phyloP scores from a whole-genome alignment of 2,329 filamentous ascomycete species.

The Aspergillus sp. region DNA sequence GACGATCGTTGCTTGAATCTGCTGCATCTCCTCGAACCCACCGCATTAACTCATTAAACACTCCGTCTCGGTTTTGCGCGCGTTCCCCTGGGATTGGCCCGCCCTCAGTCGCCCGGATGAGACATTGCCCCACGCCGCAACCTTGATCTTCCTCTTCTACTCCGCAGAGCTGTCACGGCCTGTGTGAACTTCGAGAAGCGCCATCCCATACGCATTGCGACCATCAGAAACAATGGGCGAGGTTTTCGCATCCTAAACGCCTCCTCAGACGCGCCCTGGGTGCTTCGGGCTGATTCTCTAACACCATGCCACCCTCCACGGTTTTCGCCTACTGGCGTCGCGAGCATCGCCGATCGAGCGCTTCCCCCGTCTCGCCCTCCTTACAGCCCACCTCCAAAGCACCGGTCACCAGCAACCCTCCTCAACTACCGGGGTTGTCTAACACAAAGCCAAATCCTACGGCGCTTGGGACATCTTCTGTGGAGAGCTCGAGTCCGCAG shows the following conservation, averaged over 20 bases:
- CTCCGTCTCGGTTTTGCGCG: not conserved
- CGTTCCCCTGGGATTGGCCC: constrained; percentile 1
- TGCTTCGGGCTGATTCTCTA: constrained; percentile 14
- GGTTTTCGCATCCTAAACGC: constrained; percentile 20
- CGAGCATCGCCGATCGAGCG: constrained; percentile 40
- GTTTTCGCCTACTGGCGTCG: constrained; percentile 46
- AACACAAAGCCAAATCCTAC: constrained; percentile 32
- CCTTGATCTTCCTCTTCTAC: constrained; percentile 4
- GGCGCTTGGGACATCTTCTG: constrained; percentile 29
- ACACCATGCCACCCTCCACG: constrained; percentile 39
- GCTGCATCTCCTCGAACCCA: no score
- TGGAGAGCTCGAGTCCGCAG: constrained; percentile 21
- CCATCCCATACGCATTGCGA: not conserved
- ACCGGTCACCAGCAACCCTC: constrained; percentile 28
- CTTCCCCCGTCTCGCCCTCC: constrained; percentile 30
- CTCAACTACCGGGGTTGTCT: constrained; percentile 37
- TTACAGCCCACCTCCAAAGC: constrained; percentile 25
- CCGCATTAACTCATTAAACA: not conserved
- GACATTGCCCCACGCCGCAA: constrained; percentile 15
- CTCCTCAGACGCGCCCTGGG: constrained; percentile 20
- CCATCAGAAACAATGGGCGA: constrained; percentile 13
- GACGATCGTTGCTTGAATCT: not conserved
- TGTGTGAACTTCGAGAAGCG: no score
- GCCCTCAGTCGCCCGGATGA: constrained; percentile 8
- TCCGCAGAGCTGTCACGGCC: not conserved